Evolutionary conservation across 2,329 filamentous ascomycete genomes (phyloP), one percentile per base, ranked within the genome.

Genomic region (Karstenula rhodostoma): DNA sequence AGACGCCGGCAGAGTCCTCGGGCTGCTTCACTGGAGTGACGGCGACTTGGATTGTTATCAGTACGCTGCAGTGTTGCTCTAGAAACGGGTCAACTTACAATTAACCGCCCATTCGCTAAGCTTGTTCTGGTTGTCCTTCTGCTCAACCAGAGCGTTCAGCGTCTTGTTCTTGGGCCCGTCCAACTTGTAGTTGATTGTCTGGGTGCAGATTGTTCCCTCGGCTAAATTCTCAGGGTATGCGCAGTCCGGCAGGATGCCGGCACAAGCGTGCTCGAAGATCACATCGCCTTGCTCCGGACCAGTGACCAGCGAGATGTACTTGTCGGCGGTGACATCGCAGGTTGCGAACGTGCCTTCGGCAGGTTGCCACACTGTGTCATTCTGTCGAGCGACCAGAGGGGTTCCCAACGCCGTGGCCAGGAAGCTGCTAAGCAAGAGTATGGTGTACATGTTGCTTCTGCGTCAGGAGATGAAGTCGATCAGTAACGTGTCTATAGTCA

Each of bases 191-290:
- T 69, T 61, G 10, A 69, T 51, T 9, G 62, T 59, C 32, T 63
- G 60, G 25, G 59, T 56, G 59, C 72, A 74, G 8, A 66, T n/a
- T 2, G 48, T 64, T 27, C 57, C 65, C 1, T 61, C 12, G 8
- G 64, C 32, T 6, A 66, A 42, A 25, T 59, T 67, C 8, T 67
- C 61, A 37, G 52, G 66, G 44, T 69, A 70, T 8, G 72, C 72
- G 46, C 72, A 74, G 3, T 37, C 27, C 1, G 69, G 68, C 65
- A 74, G 69, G 65, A 74, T 72, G 19, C 63, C 68, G 17, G 65
- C 69, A 46, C 72, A 74, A 43, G 70, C 72, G 43, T 72, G 49
- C 35, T 71, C 64, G 27, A 73, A 44, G 6, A 72, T 62, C 3
- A 59, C 48, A 19, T 40, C 60, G 19, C 67, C 60, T 9, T 69